Percentiles rank a stretch among this genome's conserved stretches.
Conservation (phyloP, 2,329 filamentous ascomycete species). For the Endoconidiophora polonica region DNA sequence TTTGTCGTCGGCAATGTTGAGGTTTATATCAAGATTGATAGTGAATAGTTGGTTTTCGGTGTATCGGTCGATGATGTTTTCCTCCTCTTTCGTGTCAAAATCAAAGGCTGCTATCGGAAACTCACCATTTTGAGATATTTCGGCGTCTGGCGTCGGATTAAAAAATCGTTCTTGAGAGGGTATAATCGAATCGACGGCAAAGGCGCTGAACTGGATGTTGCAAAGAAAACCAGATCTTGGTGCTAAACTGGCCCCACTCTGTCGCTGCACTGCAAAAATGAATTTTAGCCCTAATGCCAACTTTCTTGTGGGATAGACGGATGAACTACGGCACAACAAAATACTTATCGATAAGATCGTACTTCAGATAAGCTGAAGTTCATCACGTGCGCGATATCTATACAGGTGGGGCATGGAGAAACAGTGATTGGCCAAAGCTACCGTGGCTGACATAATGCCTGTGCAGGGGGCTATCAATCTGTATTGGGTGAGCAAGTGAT, state of each 20-base stretch:
- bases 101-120: conserved; percentile 2
- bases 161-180: conserved; percentile 12
- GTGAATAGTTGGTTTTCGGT: background rate
- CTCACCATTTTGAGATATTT: conserved; percentile 14
- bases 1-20: conserved; percentile 3
- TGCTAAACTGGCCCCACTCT: conserved; percentile 11
- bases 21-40: background rate
- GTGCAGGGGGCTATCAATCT: conserved; percentile 10
- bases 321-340: conserved; percentile 8
- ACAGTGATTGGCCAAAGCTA: background rate
- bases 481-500: background rate
- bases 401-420: background rate
- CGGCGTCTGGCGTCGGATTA: conserved; percentile 13
- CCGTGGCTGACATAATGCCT: conserved; percentile 10
- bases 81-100: background rate
- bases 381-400: background rate
- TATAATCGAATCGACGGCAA: conserved; percentile 12
- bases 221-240: conserved; percentile 13
- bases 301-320: conserved; percentile 10
- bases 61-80: background rate
- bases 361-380: conserved; percentile 17
- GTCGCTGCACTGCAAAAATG: conserved; percentile 11
- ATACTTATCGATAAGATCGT: conserved; percentile 14
- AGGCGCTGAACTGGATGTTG: conserved; percentile 12
- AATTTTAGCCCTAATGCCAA: conserved; percentile 11